Evolutionary conservation across 1,284 basidiomycete genomes (phyloP), one percentile per base, ranked within the genome.

Genomic region (Volvariella volvacea): DNA sequence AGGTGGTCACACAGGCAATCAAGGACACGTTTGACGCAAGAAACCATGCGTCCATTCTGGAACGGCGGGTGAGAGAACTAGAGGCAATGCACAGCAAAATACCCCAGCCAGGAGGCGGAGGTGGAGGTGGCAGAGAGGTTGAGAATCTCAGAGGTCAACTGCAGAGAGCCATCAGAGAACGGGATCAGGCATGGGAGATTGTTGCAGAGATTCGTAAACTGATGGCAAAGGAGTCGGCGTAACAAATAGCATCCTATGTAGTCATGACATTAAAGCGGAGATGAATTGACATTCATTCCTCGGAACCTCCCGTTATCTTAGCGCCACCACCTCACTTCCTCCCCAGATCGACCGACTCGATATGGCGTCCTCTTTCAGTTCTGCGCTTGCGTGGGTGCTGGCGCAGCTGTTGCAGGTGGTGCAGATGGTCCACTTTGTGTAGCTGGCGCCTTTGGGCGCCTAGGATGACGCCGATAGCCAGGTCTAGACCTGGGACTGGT

Each of bases 1-100:
- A 44, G 21, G 55, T 49, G 22, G 48, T 52, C 14, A 42, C 43
- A 12, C 45, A 53, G 2, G 55, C 55, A 17, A 48, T 55, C 38
- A 44, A 44, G 7, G 50, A 55, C 38, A 54, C 50, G 21, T 55
- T 55, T 41, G 44, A 42, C 15, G 50, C 54, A 41, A 41, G 48
- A 25, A 49, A 44, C 39, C 21, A 42, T 15, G 17, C 32, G n/a
- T 33, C 33, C 0, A 31, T 22, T 19, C 25, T 47, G 34, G 42
- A 41, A 16, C 14, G 37, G 38, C 15, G 28, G 36, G 40, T 43
- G 32, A 38, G 25, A n/a, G 47, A 36, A 36, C 19, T 36, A 15
- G 34, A 36, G 34, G 8, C 7, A n/a, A n/a, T 8, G n/a, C n/a
- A 36, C 6, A 12, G 25, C 12, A 28, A 12, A 28, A 12, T 12